Evolutionary conservation across 176 grass and related monocot species (phyloP).

Genomic region (Elaeis guineensis): DNA sequence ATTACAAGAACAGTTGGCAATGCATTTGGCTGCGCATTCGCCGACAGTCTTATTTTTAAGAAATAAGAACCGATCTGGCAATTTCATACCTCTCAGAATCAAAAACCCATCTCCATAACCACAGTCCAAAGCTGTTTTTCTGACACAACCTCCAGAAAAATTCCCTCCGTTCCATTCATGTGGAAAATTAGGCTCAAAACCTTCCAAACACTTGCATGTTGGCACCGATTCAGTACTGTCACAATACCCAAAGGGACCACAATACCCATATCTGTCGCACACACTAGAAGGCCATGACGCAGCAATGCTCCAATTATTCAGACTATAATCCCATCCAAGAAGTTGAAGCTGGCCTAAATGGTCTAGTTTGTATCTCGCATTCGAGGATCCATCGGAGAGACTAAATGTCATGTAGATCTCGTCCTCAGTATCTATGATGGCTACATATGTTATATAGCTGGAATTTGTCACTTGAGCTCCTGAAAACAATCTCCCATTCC

Average conservation of each 20-base stretch:
- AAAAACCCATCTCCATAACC: neutral
- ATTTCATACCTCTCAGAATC: conserved; percentile 10
- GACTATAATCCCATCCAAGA: conserved; percentile 6
- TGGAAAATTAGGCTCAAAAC: conserved; percentile 25
- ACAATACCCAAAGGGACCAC: conserved; percentile 36
- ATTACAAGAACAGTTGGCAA: too few species aligned
- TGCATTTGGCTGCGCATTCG: too few species aligned
- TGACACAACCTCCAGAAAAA: conserved; percentile 26
- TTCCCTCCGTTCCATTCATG: conserved; percentile 1
- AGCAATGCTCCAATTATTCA: too few species aligned
- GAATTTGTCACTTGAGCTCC: conserved; percentile 4
- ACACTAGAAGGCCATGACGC: too few species aligned
- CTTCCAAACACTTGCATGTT: conserved; percentile 45
- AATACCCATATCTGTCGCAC: conserved; percentile 12
- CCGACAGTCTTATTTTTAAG: conserved; percentile 4
- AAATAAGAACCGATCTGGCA: conserved; percentile 25
- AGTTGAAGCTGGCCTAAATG: conserved; percentile 11
- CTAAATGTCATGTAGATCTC: neutral
- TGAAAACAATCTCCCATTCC: neutral
- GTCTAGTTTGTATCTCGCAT: conserved; percentile 11
- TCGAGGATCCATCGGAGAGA: conserved; percentile 19
- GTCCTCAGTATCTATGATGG: neutral
- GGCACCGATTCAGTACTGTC: conserved; percentile 13
- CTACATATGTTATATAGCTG: neutral
- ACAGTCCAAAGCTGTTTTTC: conserved; percentile 12